Percentiles rank a stretch among this genome's conserved stretches.
Conservation (phyloP, 441 rosid genomes). For the Capsella rubella region DNA sequence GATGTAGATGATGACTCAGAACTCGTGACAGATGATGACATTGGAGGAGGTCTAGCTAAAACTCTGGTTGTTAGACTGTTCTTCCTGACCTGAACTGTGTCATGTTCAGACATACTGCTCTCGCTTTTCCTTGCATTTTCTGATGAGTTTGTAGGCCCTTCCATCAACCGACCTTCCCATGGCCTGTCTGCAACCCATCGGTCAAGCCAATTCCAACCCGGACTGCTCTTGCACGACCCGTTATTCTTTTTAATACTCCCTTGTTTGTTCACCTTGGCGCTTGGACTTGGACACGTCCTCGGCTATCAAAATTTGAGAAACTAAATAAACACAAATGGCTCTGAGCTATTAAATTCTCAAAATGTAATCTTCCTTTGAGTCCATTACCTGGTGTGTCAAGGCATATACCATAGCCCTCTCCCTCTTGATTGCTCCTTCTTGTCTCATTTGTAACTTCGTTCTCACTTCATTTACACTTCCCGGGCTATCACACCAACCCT, state of each 20-base stretch:
- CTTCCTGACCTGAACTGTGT: conserved; percentile 66
- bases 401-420: conserved; percentile 87
- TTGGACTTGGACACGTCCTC: conserved; percentile 69
- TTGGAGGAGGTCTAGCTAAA: conserved; percentile 66
- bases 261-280: conserved; percentile 50
- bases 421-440: conserved; percentile 83
- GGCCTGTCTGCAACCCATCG: conserved; percentile 84
- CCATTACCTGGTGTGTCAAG: conserved; percentile 67
- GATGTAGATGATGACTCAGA: conserved; percentile 78
- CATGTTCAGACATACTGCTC: conserved; percentile 48
- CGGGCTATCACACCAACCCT: conserved; percentile 78
- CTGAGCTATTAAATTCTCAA: neutral
- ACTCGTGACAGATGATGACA: conserved; percentile 63
- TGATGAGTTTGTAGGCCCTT: conserved; percentile 49
- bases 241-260: conserved; percentile 55
- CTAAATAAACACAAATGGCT: conserved; percentile 7
- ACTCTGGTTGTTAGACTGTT: conserved; percentile 80
- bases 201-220: conserved; percentile 72
- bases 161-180: conserved; percentile 69
- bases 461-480: conserved; percentile 71
- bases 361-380: neutral
- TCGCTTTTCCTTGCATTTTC: conserved; percentile 66
- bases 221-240: conserved; percentile 51
- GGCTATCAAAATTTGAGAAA: conserved; percentile 50
- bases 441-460: conserved; percentile 71